A percentile compares a stretch with the other conserved stretches of the same genome.
Conservation (phyloP, 1,139 yeast genomes). For the Pichia norvegensis region DNA sequence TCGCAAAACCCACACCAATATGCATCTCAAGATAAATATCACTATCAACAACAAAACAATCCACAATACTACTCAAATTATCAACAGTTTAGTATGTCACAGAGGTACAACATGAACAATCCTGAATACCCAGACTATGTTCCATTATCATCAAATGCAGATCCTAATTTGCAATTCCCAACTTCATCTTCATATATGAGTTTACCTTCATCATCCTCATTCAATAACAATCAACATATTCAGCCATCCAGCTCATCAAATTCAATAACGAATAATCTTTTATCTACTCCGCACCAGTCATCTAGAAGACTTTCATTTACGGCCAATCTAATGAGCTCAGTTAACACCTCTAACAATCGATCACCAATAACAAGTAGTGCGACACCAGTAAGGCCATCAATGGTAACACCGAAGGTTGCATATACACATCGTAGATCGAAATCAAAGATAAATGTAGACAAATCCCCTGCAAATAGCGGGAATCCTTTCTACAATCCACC, state of each 20-base stretch:
- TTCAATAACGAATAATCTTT: slow-evolving; percentile 22
- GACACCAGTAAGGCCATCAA: slow-evolving; percentile 21
- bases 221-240: slow-evolving; percentile 25
- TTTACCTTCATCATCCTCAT: slow-evolving; percentile 34
- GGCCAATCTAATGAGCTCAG: not conserved
- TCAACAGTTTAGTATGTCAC: not conserved
- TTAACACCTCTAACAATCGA: slow-evolving; percentile 1
- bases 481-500: slow-evolving; percentile 46
- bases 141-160: slow-evolving; percentile 20
- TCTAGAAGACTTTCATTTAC: slow-evolving; percentile 12
- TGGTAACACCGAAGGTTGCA: slow-evolving; percentile 19
- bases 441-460: slow-evolving; percentile 30
- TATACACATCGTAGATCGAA: slow-evolving; percentile 32
- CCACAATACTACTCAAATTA: not conserved
- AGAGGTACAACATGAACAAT: slow-evolving; percentile 3
- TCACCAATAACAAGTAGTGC: slow-evolving; percentile 22
- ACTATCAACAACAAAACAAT: not conserved
- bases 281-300: slow-evolving; percentile 19
- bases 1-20: slow-evolving; percentile 8
- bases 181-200: slow-evolving; percentile 32
- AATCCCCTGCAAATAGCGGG: slow-evolving; percentile 25
- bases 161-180: slow-evolving; percentile 21
- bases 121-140: slow-evolving; percentile 20
- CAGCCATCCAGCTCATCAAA: slow-evolving; percentile 17
- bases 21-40: slow-evolving; percentile 1